A percentile compares a stretch with the other conserved stretches of the same genome.
These are phyloP conservation scores for Endocladia muricata DNA, from an alignment of 31 red algal species.

Conservation along the genomic window DNA sequence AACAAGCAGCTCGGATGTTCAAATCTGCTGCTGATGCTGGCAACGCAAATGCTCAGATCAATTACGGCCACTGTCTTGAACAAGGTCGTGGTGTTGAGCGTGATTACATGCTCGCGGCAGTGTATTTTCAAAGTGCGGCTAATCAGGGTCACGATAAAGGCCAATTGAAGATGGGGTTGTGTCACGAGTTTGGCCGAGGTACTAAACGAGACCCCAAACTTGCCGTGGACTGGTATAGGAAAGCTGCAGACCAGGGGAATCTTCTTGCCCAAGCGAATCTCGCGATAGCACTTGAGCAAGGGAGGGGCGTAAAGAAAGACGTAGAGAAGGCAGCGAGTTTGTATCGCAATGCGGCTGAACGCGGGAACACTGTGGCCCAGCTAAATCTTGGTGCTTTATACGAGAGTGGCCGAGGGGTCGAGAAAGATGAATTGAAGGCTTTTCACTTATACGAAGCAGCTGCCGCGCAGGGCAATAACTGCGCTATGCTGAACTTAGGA, in stretches of 20 bases:
- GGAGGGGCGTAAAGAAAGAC: slow-evolving; percentile 2
- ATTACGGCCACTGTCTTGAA: slow-evolving; percentile 18
- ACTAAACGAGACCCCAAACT: slow-evolving; percentile 21
- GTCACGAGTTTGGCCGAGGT: slow-evolving; percentile 28
- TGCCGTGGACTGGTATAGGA: slow-evolving; percentile 16
- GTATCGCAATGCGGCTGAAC: slow-evolving; percentile 8
- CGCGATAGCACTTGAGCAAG: slow-evolving; percentile 10
- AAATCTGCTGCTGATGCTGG: neutral
- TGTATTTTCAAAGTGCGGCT: slow-evolving; percentile 9
- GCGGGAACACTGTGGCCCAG: neutral
- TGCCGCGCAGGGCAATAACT: neutral
- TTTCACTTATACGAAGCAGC: slow-evolving; percentile 18
- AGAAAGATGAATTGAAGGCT: neutral
- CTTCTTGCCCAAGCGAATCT: slow-evolving; percentile 18
- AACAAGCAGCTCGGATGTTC: neutral
- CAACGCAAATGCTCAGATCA: neutral
- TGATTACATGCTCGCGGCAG: slow-evolving; percentile 13
- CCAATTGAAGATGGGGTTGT: slow-evolving; percentile 14
- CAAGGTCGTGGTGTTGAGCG: slow-evolving; percentile 1
- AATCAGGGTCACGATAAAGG: neutral
- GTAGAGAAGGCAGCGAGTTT: neutral
- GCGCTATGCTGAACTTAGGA: slow-evolving; percentile 7
- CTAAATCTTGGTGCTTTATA: slow-evolving; percentile 17
- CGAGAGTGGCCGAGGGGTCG: slow-evolving; percentile 17
- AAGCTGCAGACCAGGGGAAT: slow-evolving; percentile 24